phyloP scores from a whole-genome alignment of 148 eudicot species.

The Fallopia convolvulus region DNA sequence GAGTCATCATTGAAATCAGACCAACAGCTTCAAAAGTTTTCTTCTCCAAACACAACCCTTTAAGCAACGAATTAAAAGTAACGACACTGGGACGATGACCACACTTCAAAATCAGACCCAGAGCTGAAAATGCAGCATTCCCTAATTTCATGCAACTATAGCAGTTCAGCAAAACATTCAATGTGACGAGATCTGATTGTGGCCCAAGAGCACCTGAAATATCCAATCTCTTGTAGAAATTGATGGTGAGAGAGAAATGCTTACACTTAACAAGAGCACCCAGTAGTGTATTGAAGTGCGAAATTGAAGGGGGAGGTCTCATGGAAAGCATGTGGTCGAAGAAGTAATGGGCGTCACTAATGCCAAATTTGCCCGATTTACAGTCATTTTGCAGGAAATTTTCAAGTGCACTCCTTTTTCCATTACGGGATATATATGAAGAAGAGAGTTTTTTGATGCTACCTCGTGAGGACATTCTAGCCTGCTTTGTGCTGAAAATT shows the following conservation, averaged over 20 bases:
- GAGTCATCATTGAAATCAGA: conserved; percentile 12
- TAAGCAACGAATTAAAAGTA: conserved; percentile 20
- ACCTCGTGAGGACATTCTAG: neutral
- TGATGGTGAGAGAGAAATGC: conserved; percentile 8
- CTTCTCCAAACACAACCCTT: conserved; percentile 16
- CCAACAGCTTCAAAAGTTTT: no score
- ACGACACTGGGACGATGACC: conserved; percentile 15
- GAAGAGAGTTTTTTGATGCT: neutral
- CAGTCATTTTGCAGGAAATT: conserved; percentile 17
- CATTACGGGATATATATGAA: neutral
- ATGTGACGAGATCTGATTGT: conserved; percentile 9
- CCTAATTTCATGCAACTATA: conserved; percentile 15
- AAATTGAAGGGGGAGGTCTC: conserved; percentile 19
- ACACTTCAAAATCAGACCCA: conserved; percentile 19
- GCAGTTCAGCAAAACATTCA: conserved; percentile 20
- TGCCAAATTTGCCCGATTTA: conserved; percentile 19
- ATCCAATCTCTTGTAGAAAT: neutral
- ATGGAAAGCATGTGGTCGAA: conserved; percentile 17
- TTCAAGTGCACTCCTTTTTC: neutral
- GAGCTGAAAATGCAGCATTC: conserved; percentile 15
- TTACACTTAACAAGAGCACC: conserved; percentile 20
- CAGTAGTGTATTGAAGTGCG: conserved; percentile 16
- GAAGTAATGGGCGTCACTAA: conserved; percentile 13
- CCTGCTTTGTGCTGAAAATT: no score
- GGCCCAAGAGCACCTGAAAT: neutral